These are phyloP conservation scores for Alternaria triticimaculans DNA, from an alignment of 2,329 filamentous ascomycete species.

Conservation along the genomic window DNA sequence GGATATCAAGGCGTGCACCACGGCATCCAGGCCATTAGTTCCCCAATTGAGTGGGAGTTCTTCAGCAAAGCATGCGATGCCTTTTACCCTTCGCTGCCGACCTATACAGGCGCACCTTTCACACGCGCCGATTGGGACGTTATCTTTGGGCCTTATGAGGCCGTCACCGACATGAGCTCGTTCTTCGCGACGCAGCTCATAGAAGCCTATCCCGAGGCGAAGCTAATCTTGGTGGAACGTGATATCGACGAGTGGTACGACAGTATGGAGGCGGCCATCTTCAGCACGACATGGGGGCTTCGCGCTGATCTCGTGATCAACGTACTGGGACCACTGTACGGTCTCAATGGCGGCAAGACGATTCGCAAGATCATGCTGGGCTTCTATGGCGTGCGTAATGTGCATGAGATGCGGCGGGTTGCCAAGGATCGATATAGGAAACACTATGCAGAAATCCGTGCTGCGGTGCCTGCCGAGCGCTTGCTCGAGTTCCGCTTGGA, in stretches of 20 bases:
- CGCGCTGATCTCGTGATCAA: conserved; percentile 9
- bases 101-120: conserved; percentile 16
- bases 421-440: conserved; percentile 17
- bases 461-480: conserved; percentile 24
- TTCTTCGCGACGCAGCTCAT: conserved; percentile 30
- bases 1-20: conserved; percentile 10
- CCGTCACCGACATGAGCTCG: conserved; percentile 29
- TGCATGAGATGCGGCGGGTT: conserved; percentile 5
- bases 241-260: conserved; percentile 30
- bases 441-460: conserved; percentile 16
- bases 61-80: conserved; percentile 7
- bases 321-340: background rate
- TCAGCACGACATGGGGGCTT: conserved; percentile 5
- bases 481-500: conserved; percentile 28
- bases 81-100: conserved; percentile 5
- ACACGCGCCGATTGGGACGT: conserved; percentile 53
- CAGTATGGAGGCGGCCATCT: conserved; percentile 25
- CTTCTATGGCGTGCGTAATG: background rate
- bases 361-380: conserved; percentile 12
- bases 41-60: conserved; percentile 3
- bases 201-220: conserved; percentile 35
- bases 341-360: conserved; percentile 2
- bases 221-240: conserved; percentile 34
- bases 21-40: conserved; percentile 6
- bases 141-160: conserved; percentile 53